Percentiles rank a stretch among this genome's conserved stretches.
These are phyloP conservation scores for Mycena latifolia DNA, from an alignment of 768 basidiomycete species.

Conservation along the genomic window DNA sequence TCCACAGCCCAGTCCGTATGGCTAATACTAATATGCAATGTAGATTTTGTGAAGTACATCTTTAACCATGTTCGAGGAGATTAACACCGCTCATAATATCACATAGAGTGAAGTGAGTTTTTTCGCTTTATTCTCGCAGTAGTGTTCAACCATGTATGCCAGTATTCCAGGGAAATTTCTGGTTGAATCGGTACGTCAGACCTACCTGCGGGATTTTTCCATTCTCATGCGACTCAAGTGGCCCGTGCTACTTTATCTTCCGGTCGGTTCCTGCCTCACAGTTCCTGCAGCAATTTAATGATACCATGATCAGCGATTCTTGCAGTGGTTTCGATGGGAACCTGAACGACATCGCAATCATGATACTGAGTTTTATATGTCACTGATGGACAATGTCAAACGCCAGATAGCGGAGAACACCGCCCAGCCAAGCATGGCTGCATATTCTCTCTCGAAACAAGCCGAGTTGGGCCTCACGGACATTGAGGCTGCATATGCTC, in stretches of 20 bases:
- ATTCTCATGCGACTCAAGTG: neutral
- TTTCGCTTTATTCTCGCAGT: too few relatives aligned
- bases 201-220: too few relatives aligned
- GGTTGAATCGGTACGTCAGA: slow-evolving; percentile 14
- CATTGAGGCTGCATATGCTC: slow-evolving; percentile 56
- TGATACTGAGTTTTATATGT: slow-evolving; percentile 42
- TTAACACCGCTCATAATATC: too few relatives aligned
- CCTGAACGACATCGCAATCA: slow-evolving; percentile 40
- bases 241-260: slow-evolving; percentile 12
- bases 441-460: slow-evolving; percentile 55
- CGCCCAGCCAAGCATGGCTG: slow-evolving; percentile 49
- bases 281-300: too few relatives aligned
- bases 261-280: neutral
- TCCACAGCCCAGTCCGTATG: too few relatives aligned
- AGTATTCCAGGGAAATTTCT: slow-evolving; percentile 19
- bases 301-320: slow-evolving; percentile 40
- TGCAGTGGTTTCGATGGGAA: slow-evolving; percentile 48
- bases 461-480: slow-evolving; percentile 55
- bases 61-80: too few relatives aligned
- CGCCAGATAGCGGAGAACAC: slow-evolving; percentile 39
- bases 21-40: too few relatives aligned
- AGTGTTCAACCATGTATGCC: too few relatives aligned
- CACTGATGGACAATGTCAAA: slow-evolving; percentile 42
- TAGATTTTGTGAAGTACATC: too few relatives aligned
- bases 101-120: too few relatives aligned